Base-by-base conservation (phyloP, 1,284 basidiomycete genomes). In the Tilletia setariae region DNA sequence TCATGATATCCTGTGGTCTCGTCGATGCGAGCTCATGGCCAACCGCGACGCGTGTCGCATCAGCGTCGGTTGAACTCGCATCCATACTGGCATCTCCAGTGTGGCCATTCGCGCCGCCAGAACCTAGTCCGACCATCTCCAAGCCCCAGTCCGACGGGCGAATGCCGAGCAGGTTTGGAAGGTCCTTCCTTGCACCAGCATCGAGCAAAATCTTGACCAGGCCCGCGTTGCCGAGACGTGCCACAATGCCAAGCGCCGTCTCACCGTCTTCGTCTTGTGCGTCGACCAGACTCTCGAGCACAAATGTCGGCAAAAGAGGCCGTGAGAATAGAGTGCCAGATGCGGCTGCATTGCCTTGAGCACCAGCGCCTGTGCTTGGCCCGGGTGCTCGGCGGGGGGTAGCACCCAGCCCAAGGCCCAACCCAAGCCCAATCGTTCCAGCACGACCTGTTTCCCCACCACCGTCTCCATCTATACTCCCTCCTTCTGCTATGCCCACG, bases 211-310 rank as follows among this genome's bases (percentile, higher is more conserved):
- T 90, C 75, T 90, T 86, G 21, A 98, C 93, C 72, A 98, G 84
- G 73, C 90, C 89, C 70, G 90, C 87, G 83, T 94, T 97, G 1
- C 96, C 96, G 0, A 98, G 90, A 64, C 96, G 86, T 0, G 96
- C 94, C 15, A 94, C 93, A 74, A 97, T 92, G 83, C 95, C 96
- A 74, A 99, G 83, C 3, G 94, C 92, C 0, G 96, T 98, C 81
- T 99, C 96, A 0, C 96, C 96, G 82, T 98, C 90, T 73, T 93
- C 89, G 82, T 99, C 96, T 83, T 94, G 93, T 47, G 96, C 86
- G 83, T 98, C 93, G 16, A 98, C 88, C 47, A 98, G 84, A 9
- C 32, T 59, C 53, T 59, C 53, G 6, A 59, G 53, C 21, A 59
- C 53, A 30, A 28, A 59, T 1, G 53, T 59, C 16, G 53, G 53